A percentile compares a stretch with the other conserved stretches of the same genome.
phyloP scores from a whole-genome alignment of 2,329 filamentous ascomycete species.

The Cyanodermella asteris region DNA sequence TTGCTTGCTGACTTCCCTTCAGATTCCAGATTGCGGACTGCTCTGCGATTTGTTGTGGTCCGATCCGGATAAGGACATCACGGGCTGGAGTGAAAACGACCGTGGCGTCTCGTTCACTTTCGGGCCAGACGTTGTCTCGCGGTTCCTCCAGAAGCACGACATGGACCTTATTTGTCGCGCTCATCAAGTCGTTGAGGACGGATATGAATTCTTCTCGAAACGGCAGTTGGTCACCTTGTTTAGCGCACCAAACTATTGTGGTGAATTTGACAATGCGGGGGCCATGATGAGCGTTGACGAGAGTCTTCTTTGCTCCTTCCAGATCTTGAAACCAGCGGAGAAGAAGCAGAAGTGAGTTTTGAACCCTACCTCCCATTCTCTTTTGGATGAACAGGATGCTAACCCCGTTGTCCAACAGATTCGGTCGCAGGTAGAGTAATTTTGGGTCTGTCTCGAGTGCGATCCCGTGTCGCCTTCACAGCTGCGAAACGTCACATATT shows the following conservation, averaged over 20 bases:
- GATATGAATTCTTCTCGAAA: slow-evolving; percentile 99
- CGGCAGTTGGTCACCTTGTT: slow-evolving; percentile 92
- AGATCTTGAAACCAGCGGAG: slow-evolving; percentile 99
- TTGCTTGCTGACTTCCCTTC: slow-evolving; percentile 19
- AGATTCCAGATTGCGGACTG: slow-evolving; percentile 96
- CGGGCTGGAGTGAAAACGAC: slow-evolving; percentile 97
- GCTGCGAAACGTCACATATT: too few species aligned
- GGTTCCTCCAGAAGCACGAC: slow-evolving; percentile 96
- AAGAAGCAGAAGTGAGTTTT: slow-evolving; percentile 99
- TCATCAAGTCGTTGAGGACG: slow-evolving; percentile 96
- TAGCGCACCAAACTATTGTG: slow-evolving; percentile 96
- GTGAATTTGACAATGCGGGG: slow-evolving; percentile 97
- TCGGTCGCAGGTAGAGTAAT: slow-evolving; percentile 66
- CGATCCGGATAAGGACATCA: slow-evolving; percentile 97
- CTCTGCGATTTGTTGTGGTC: slow-evolving; percentile 97
- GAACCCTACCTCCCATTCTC: slow-evolving; percentile 47
- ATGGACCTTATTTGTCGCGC: slow-evolving; percentile 99
- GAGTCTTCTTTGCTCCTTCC: slow-evolving; percentile 95
- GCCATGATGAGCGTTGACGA: slow-evolving; percentile 99
- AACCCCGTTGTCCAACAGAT: slow-evolving; percentile 62
- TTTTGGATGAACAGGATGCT: slow-evolving; percentile 49
- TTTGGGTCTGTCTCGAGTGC: too few species aligned
- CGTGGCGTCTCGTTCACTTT: slow-evolving; percentile 98
- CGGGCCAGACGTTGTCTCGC: slow-evolving; percentile 86
- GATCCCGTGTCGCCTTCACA: too few species aligned